Conservation (phyloP, 2,329 filamentous ascomycete genomes). For the Daldinia eschscholtzii region DNA sequence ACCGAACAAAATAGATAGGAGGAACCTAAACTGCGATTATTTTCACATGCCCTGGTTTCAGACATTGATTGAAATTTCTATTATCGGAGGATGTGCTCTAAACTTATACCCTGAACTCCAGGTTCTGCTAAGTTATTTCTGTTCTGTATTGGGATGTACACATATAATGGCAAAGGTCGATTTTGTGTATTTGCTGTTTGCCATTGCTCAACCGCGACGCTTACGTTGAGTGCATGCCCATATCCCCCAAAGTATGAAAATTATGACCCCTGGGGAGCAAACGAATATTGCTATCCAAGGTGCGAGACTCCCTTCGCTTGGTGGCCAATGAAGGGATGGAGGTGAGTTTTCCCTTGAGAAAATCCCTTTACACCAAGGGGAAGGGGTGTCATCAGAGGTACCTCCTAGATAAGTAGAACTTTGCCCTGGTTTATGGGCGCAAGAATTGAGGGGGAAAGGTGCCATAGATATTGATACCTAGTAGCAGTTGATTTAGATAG, state of each 20-base stretch:
- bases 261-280: not conserved
- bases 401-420: not conserved
- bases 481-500: not conserved
- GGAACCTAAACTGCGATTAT: not conserved
- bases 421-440: not conserved
- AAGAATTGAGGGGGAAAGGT: not conserved
- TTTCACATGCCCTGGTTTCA: not conserved
- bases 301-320: constrained; percentile 25
- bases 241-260: constrained; percentile 29
- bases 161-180: not conserved
- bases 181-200: not conserved
- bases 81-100: not conserved
- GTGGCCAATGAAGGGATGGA: constrained; percentile 33
- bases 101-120: not conserved
- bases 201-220: not conserved
- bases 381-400: not conserved
- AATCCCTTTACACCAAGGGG: not conserved
- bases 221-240: constrained; percentile 19
- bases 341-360: not conserved
- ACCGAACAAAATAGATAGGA: not conserved
- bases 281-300: constrained; percentile 37
- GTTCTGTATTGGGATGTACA: too few species aligned
- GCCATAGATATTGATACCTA: not conserved
- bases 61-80: not conserved
- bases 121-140: not conserved